Percentiles rank a stretch among this genome's conserved stretches.
Evolutionary conservation across 148 eudicot species (phyloP).

Genomic region (Fagopyrum tataricum): DNA sequence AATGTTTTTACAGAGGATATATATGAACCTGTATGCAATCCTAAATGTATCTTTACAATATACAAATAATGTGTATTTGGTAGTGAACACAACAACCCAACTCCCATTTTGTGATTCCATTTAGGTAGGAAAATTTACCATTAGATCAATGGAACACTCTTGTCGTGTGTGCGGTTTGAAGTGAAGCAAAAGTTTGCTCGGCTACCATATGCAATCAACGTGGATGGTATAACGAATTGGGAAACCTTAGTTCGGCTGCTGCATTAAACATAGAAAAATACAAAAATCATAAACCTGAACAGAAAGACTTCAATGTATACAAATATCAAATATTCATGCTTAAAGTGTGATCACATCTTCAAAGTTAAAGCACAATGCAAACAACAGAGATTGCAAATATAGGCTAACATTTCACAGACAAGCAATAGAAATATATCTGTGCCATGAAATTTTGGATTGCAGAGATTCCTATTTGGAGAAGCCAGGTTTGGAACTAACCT

Average conservation of each 20-base stretch:
- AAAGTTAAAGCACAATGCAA: too few species aligned
- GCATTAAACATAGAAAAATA: slow-evolving; percentile 1
- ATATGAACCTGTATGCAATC: slow-evolving; percentile 10
- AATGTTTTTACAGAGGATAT: slow-evolving; percentile 5
- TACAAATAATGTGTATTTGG: slow-evolving; percentile 10
- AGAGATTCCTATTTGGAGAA: neutral
- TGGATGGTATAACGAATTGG: neutral
- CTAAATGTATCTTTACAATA: slow-evolving; percentile 10
- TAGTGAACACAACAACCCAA: neutral
- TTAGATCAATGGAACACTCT: neutral
- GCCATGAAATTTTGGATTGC: too few species aligned
- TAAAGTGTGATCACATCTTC: too few species aligned
- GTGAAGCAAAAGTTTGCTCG: slow-evolving; percentile 3
- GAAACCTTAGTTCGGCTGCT: slow-evolving; percentile 30
- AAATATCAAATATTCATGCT: neutral
- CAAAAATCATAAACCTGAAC: neutral
- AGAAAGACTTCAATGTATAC: neutral
- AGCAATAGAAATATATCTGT: too few species aligned
- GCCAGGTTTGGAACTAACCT: slow-evolving; percentile 34
- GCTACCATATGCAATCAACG: neutral
- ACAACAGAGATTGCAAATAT: too few species aligned
- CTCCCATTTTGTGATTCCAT: neutral
- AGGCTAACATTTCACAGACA: too few species aligned
- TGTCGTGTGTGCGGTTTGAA: neutral
- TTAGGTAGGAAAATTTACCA: neutral